Conservation (phyloP, 2,329 filamentous ascomycete species). For the Zasmidium citrigriseum region DNA sequence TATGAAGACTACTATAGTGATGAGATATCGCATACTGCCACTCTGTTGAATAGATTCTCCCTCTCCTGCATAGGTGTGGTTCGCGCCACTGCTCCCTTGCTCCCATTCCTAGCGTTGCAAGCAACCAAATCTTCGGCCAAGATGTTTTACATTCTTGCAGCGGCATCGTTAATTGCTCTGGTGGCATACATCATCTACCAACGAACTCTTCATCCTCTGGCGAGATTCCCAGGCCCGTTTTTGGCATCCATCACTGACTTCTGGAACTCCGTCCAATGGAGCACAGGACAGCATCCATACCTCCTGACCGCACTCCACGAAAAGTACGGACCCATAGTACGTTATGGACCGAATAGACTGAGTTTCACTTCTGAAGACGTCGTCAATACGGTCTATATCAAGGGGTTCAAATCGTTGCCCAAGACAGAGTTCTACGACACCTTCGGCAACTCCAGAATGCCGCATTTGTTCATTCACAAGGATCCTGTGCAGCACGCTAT, state of each 20-base stretch:
- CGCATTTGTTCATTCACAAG: not conserved
- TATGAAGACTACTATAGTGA: no score
- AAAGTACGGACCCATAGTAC: conserved; percentile 16
- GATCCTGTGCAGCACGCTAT: conserved; percentile 2
- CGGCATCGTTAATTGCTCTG: no score
- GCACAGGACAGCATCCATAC: not conserved
- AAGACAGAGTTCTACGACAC: conserved; percentile 6
- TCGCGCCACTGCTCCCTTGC: no score
- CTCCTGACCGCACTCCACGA: conserved; percentile 4
- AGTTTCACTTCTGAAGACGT: not conserved
- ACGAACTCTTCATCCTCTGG: conserved; percentile 31
- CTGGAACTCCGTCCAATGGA: not conserved
- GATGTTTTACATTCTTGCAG: no score
- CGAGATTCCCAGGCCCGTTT: conserved; percentile 43
- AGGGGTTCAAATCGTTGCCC: conserved; percentile 1
- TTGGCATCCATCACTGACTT: conserved; percentile 9
- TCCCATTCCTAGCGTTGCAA: no score
- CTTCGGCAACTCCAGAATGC: conserved; percentile 1
- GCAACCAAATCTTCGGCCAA: no score
- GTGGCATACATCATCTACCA: conserved; percentile 1
- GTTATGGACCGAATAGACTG: conserved; percentile 13
- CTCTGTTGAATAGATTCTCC: no score
- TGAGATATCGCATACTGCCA: no score
- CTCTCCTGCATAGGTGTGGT: no score
- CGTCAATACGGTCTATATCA: conserved; percentile 5